Conservation (phyloP, 352 stramenopile genomes). For the Globisporangium nagaii region DNA sequence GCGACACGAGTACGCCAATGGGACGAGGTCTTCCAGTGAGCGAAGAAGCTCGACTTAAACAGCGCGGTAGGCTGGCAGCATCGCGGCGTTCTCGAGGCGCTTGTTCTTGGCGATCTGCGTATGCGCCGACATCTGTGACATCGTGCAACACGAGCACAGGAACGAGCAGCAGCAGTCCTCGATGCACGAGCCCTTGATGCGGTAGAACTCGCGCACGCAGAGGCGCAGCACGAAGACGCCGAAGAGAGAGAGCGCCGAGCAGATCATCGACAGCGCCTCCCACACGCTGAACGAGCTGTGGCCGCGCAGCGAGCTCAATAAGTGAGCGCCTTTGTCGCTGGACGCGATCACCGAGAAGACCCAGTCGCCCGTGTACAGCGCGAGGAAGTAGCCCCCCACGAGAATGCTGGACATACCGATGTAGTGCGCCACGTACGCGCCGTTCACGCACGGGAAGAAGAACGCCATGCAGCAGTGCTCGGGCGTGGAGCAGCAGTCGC, state of each 20-base stretch:
- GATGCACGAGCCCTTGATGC: conserved; percentile 7
- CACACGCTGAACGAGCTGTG: too few species aligned
- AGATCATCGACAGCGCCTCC: too few species aligned
- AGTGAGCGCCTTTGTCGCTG: too few species aligned
- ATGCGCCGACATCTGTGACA: conserved; percentile 21
- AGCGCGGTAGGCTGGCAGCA: conserved; percentile 3
- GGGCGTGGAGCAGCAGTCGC: conserved; percentile 12
- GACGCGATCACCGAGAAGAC: too few species aligned
- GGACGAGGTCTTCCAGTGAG: too few species aligned
- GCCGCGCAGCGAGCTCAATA: too few species aligned
- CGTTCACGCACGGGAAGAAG: conserved; percentile 19
- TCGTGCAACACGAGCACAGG: conserved; percentile 15
- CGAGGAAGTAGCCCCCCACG: not conserved
- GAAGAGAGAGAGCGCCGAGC: not conserved
- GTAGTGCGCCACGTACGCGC: conserved; percentile 1
- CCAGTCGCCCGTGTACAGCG: not conserved
- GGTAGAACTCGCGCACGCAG: conserved; percentile 2
- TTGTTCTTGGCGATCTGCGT: conserved; percentile 9
- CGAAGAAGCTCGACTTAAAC: conserved; percentile 14
- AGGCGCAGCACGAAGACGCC: not conserved
- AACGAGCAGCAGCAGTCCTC: conserved; percentile 7
- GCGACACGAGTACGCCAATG: too few species aligned
- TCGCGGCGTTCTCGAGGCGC: not conserved
- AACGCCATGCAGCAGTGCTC: conserved; percentile 18
- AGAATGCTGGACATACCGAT: conserved; percentile 6